These are phyloP conservation scores for Rhizoctonia solani DNA, from an alignment of 1,284 basidiomycete species.

Conservation along the genomic window DNA sequence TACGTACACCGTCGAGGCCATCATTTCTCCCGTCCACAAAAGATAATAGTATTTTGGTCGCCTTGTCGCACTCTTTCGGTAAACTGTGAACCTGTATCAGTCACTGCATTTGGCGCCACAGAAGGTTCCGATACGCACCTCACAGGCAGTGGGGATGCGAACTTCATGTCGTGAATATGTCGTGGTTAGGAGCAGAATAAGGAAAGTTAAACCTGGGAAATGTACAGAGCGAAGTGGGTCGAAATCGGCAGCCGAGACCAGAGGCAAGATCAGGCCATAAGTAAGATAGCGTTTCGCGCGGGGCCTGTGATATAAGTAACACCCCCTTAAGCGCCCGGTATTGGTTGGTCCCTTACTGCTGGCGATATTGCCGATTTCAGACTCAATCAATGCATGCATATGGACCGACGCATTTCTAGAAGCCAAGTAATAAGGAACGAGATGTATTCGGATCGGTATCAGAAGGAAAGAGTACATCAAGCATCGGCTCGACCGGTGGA, in stretches of 20 bases:
- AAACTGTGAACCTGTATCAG: constrained; percentile 39
- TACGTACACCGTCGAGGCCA: constrained; percentile 48
- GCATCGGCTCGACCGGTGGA: neutral
- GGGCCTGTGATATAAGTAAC: neutral
- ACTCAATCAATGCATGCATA: neutral
- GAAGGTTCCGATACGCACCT: neutral
- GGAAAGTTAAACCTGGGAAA: constrained; percentile 13
- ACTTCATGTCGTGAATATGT: constrained; percentile 24
- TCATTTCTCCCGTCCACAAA: constrained; percentile 49
- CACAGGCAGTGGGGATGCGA: constrained; percentile 27
- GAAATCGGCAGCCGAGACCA: constrained; percentile 30
- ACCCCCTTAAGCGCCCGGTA: constrained; percentile 26
- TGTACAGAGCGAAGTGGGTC: neutral
- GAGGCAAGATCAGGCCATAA: constrained; percentile 24
- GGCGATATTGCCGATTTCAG: constrained; percentile 11
- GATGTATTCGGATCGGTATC: constrained; percentile 5
- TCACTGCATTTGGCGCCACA: neutral
- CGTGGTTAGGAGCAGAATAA: constrained; percentile 5
- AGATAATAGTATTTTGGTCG: constrained; percentile 52
- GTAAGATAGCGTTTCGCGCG: neutral
- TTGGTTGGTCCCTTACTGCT: neutral
- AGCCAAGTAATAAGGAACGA: neutral
- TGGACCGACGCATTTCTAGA: neutral
- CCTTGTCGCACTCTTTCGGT: constrained; percentile 57
- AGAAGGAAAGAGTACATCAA: constrained; percentile 19